Evolutionary conservation across 1,284 basidiomycete species (phyloP), one percentile per base, ranked within the genome.

Genomic region (Meripilus lineatus): DNA sequence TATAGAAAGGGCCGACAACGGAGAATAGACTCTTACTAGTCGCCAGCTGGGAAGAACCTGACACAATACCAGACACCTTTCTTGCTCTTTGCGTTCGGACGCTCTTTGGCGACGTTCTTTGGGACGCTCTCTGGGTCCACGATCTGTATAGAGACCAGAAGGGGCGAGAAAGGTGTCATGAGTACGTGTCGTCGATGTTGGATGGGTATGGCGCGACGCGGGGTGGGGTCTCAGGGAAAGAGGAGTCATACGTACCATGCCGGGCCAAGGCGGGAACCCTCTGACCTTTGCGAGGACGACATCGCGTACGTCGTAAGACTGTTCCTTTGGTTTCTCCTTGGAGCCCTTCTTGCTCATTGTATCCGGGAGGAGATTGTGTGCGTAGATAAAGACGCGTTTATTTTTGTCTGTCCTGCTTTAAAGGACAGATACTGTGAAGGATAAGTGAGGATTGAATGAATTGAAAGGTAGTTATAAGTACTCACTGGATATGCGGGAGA

Each of bases 181-280:
- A 32, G 41, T 40, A 44, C 32, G 34, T 32, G 47, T 33, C 28
- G 32, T 18, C 5, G 20, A 35, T 8, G 33, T 8, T 18, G n/a
- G n/a, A n/a, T n/a, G n/a, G 45, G 49, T 41, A 24, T 18, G 42
- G 32, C 21, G 20, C 36, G 47, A 45, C 32, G 48, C 44, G 40
- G 40, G 51, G 50, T 64, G 58, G 63, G 62, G 62, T 56, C 49
- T 38, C n/a, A n/a, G n/a, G n/a, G n/a, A 38, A 53, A 51, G 54
- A 55, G 48, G n/a, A n/a, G n/a, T 49, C 42, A 44, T 15, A 70
- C 84, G 61, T 58, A 92, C 91, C 70, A 86, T 85, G 58, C 81
- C 89, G 47, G 91, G 91, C 94, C 94, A 98, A 23, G 88, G 77
- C 11, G 95, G 92, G 70, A 77, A 98, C 13, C 95, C 94, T 68